Evolutionary conservation across 371 early-diverging fungal species (phyloP), one percentile per base, ranked within the genome.

Genomic region (Syncephalastrum sp.): DNA sequence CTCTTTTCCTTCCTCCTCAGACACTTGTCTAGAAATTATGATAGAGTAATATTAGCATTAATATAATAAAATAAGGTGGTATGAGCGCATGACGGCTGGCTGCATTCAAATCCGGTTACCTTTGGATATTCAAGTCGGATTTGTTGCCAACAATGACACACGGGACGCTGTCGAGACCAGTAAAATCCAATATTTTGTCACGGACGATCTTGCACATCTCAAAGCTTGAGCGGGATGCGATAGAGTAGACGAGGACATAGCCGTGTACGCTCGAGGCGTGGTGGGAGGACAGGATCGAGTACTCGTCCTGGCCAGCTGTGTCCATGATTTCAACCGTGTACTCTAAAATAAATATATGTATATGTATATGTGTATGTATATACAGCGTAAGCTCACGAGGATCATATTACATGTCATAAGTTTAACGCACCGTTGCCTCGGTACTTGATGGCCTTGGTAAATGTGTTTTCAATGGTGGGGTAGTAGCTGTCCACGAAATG

Each of bases 241-340:
- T 91, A 2, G 95, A 94, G 68, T 96, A 98, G n/a, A 92, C 94
- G 12, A 98, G 79, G 25, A 96, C 89, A 67, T 94, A 96, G 5
- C 95, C 96, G 69, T 98, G 94, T 53, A 94, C 91, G 29, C 95
- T 92, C 2, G 94, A 82, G 6, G 92, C 91, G 67, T 94, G 94
- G 42, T 89, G 90, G 10, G 92, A 86, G 55, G 91, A 92, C 56
- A 98, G 77, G 56, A 96, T 91, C 33, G 96, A 94, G 57, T 88
- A 93, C 75, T 98, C 98, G 75, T 98, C 98, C 90, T 96, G 96
- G 52, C 98, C 98, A 3, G 98, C 95, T 13, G 98, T 96, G 72
- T 98, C 98, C 68, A 93, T 90, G 56, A 96, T 95, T 60, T 93
- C 94, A 27, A 90, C 86, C 23, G 83, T 85, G 64, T 91, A 96